Evolutionary conservation across 305 asterid species (phyloP), one percentile per base, ranked within the genome.

Genomic region (Fraxinus paxiana): DNA sequence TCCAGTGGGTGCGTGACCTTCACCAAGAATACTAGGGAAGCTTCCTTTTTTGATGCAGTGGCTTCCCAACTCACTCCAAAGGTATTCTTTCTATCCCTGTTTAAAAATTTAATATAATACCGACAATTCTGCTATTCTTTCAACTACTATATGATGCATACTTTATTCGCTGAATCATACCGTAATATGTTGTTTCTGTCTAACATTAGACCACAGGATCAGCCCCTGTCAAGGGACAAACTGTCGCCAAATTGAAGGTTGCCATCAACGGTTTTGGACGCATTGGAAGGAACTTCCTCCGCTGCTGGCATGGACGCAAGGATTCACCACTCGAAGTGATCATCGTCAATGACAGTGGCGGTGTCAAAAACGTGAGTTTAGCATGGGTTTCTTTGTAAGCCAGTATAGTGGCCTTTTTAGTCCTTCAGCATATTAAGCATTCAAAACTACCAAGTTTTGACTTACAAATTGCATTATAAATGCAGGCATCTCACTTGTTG

Each of bases 281-380:
- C 71, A 95, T 95, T 67, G 99, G 99, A 2, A 84, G 99, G 87
- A 95, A 95, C 97, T 95, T 95, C 88, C 98, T 95, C 59, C 93
- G 98, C 18, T 95, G 98, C 91, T 95, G 99, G 99, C 99, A 95
- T 46, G 99, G 98, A 4, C 93, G 98, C 67, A 90, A 94, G 84
- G 92, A 94, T 79, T 94, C 98, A 18, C 99, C 98, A 12, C 92
- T 94, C 4, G 99, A 96, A 1, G 99, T 96, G 10, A 72, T 96
- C 34, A 94, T 94, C 6, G 91, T 94, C 82, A 96, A 96, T 59
- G 98, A 96, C 92, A 96, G 97, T 77, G 98, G 96, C 0, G 97
- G 99, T 88, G 99, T 96, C 13, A 96, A 92, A 85, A 96, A 94
- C 31, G 98, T 92, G 87, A 80, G 95, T 81, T 28, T 20, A 38